These are phyloP conservation scores for Pyrus communis DNA, from an alignment of 306 rosid species.

Conservation along the genomic window DNA sequence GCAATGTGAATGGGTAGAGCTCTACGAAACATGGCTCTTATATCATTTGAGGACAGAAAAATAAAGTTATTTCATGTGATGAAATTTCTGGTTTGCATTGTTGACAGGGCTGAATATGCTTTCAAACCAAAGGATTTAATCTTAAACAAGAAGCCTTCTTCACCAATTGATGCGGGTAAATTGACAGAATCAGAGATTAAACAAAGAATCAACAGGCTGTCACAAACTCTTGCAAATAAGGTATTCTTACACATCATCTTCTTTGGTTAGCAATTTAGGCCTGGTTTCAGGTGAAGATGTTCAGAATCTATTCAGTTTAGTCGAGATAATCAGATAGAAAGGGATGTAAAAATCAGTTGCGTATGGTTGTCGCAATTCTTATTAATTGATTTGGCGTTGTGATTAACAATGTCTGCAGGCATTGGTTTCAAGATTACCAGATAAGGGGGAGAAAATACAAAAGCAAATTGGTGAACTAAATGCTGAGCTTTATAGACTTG, in stretches of 20 bases:
- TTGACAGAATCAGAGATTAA: conserved; percentile 53
- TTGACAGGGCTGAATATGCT: conserved; percentile 60
- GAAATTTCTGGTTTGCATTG: conserved; percentile 9
- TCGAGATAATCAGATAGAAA: background rate
- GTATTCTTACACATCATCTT: conserved; percentile 24
- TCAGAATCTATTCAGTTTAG: background rate
- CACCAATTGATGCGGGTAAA: conserved; percentile 43
- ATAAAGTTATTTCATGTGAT: background rate
- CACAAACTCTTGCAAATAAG: conserved; percentile 53
- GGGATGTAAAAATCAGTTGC: background rate
- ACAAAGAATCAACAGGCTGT: conserved; percentile 55
- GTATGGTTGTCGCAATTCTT: background rate
- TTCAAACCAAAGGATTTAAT: conserved; percentile 72
- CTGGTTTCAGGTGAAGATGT: background rate
- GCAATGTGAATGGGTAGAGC: conserved; percentile 46
- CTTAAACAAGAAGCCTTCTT: conserved; percentile 34
- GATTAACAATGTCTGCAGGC: conserved; percentile 34
- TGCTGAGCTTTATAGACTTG: conserved; percentile 35
- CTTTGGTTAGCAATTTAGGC: background rate
- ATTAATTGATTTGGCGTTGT: background rate
- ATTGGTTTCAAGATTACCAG: conserved; percentile 66
- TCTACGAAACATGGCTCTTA: background rate
- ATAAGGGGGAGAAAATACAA: conserved; percentile 53
- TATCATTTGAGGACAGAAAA: background rate
- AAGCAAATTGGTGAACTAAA: conserved; percentile 48